Percentiles rank a stretch among this genome's conserved stretches.
Conservation (phyloP, 345 rosid genomes). For the Balakata baccata region DNA sequence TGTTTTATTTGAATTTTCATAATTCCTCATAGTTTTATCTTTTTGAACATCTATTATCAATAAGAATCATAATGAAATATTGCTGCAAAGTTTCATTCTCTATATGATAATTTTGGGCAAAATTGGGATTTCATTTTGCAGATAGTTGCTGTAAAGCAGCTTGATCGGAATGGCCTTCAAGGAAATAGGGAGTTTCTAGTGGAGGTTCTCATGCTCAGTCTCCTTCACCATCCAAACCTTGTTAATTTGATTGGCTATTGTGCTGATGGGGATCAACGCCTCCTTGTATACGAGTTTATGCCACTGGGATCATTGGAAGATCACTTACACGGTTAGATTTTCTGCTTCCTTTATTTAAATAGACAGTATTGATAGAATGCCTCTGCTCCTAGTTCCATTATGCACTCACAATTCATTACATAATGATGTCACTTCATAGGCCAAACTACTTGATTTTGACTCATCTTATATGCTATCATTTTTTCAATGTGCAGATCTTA, state of each 20-base stretch:
- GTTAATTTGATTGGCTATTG: slow-evolving; percentile 96
- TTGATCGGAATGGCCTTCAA: slow-evolving; percentile 89
- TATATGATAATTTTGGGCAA: slow-evolving; percentile 10
- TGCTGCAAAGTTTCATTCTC: not conserved
- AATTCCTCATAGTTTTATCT: not conserved
- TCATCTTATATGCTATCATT: not conserved
- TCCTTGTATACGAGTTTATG: slow-evolving; percentile 95
- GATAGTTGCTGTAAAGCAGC: slow-evolving; percentile 94
- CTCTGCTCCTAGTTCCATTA: not conserved
- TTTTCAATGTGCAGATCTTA: not conserved
- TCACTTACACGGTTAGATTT: slow-evolving; percentile 80
- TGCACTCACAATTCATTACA: not conserved
- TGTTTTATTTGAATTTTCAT: not conserved
- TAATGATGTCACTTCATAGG: not conserved
- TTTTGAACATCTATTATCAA: not conserved
- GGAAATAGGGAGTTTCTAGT: slow-evolving; percentile 98
- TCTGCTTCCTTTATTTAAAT: not conserved
- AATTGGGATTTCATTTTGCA: slow-evolving; percentile 33
- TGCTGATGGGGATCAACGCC: slow-evolving; percentile 96
- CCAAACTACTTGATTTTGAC: not conserved
- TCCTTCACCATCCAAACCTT: slow-evolving; percentile 88
- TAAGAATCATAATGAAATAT: not conserved
- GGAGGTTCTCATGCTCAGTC: slow-evolving; percentile 97
- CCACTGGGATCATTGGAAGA: slow-evolving; percentile 92
- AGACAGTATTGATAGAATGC: not conserved